These are phyloP conservation scores for Fusarium compactum DNA, from an alignment of 2,329 filamentous ascomycete genomes.

Conservation along the genomic window DNA sequence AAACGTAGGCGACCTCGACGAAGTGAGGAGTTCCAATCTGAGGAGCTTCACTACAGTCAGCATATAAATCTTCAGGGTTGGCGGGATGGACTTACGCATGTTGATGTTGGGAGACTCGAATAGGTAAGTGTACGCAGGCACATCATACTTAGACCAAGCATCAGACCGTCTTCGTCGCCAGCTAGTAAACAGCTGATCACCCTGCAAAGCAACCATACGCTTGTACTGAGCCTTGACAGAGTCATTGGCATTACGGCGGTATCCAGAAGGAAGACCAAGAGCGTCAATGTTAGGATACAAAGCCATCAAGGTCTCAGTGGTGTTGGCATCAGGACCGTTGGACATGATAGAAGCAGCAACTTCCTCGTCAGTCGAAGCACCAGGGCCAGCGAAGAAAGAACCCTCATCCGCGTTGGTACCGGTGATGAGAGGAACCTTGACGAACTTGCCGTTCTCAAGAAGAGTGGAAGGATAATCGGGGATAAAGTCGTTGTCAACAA, in stretches of 20 bases:
- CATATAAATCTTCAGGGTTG: rapidly evolving
- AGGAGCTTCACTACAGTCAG: constrained; percentile 3
- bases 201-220: constrained; percentile 63
- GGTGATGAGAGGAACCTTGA: constrained; percentile 71
- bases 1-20: constrained; percentile 56
- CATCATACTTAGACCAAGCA: constrained; percentile 61
- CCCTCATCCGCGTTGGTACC: constrained; percentile 75
- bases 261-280: constrained; percentile 30
- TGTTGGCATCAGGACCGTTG: constrained; percentile 17
- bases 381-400: constrained; percentile 63
- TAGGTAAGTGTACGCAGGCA: constrained; percentile 66
- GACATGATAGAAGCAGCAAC: constrained; percentile 14
- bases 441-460: constrained; percentile 68
- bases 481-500: constrained; percentile 55
- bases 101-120: constrained; percentile 55
- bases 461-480: constrained; percentile 61
- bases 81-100: constrained; percentile 12
- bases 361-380: constrained; percentile 49
- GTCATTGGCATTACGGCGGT: constrained; percentile 26
- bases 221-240: constrained; percentile 58
- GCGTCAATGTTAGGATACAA: constrained; percentile 42
- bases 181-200: constrained; percentile 67
- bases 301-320: constrained; percentile 26
- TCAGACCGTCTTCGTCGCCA: constrained; percentile 66
- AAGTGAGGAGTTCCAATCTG: constrained; percentile 48